Conservation (phyloP, 306 rosid genomes). For the Fragaria nilgerrensis region DNA sequence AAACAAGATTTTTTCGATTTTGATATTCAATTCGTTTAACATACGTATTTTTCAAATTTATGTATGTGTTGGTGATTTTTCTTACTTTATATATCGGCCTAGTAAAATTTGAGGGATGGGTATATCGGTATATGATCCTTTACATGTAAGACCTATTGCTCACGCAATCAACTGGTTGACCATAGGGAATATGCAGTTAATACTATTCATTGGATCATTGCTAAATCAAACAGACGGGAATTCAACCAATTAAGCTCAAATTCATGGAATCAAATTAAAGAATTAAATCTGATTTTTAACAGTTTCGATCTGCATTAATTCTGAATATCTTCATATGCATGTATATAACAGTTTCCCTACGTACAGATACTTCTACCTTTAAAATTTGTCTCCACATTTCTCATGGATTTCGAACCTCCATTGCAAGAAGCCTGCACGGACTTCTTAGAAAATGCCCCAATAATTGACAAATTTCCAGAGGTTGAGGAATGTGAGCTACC, state of each 20-base stretch:
- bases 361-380: background rate
- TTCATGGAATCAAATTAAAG: background rate
- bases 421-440: conserved; percentile 43
- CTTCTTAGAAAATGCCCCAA: conserved; percentile 22
- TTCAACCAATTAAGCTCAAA: background rate
- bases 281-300: background rate
- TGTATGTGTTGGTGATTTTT: too few species aligned
- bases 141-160: too few species aligned
- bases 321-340: background rate
- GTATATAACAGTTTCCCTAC: too few species aligned
- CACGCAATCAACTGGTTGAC: too few species aligned
- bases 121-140: too few species aligned
- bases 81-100: too few species aligned
- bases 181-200: too few species aligned
- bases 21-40: too few species aligned
- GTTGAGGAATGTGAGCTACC: conserved; percentile 51
- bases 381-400: background rate
- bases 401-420: conserved; percentile 67
- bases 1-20: too few species aligned
- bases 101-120: too few species aligned
- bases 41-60: too few species aligned
- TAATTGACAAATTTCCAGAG: background rate
- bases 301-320: background rate
- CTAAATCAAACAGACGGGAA: background rate
- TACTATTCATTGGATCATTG: background rate